phyloP scores from a whole-genome alignment of 108 stramenopile species.

The Skeletonema tropicum region DNA sequence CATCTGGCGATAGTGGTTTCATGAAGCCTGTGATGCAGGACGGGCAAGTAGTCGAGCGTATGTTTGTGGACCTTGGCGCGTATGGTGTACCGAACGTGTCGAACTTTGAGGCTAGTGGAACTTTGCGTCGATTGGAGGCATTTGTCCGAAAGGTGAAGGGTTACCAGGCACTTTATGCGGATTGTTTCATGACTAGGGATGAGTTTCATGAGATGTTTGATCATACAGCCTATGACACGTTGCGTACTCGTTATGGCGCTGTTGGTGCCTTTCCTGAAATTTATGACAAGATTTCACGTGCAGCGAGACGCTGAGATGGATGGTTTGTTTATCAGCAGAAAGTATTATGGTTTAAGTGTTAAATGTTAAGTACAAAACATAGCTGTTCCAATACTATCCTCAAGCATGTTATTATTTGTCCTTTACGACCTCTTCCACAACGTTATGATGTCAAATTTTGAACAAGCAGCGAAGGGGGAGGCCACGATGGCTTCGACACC shows the following conservation, averaged over 20 bases:
- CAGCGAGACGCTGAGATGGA: not conserved
- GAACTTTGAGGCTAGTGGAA: slow-evolving; percentile 43
- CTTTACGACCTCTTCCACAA: not conserved
- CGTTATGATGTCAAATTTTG: too few species aligned
- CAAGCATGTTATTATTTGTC: not conserved
- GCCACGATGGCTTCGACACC: too few species aligned
- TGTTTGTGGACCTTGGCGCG: slow-evolving; percentile 66
- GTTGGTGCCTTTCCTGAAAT: slow-evolving; percentile 58
- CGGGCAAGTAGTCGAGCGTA: slow-evolving; percentile 30
- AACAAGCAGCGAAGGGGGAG: too few species aligned
- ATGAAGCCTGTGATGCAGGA: slow-evolving; percentile 24
- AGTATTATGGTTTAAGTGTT: not conserved
- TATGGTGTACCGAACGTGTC: slow-evolving; percentile 58
- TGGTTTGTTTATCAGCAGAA: not conserved
- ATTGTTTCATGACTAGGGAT: slow-evolving; percentile 46
- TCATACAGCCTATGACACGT: slow-evolving; percentile 42
- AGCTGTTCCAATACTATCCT: not conserved
- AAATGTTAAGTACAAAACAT: not conserved
- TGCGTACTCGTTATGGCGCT: slow-evolving; percentile 53
- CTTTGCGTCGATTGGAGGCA: slow-evolving; percentile 38
- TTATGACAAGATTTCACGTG: slow-evolving; percentile 57
- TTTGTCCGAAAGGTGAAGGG: slow-evolving; percentile 48
- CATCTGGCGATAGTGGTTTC: slow-evolving; percentile 31
- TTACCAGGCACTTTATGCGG: slow-evolving; percentile 60
- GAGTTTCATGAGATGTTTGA: slow-evolving; percentile 72